Conservation (phyloP, 768 basidiomycete genomes). For the Tulasnella sp. region DNA sequence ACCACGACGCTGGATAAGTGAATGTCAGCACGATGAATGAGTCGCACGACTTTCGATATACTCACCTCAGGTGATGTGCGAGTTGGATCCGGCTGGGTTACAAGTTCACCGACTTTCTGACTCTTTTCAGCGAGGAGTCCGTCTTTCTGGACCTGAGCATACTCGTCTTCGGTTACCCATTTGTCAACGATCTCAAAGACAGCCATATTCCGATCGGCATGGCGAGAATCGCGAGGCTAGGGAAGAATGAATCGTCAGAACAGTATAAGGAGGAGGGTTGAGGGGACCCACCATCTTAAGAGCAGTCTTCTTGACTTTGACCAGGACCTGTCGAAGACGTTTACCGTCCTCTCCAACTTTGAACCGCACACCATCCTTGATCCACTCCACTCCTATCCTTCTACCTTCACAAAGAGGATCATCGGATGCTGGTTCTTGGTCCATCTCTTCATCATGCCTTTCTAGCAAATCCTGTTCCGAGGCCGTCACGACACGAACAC, state of each 20-base stretch:
- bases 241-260: too few relatives aligned
- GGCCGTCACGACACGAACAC: constrained; percentile 59
- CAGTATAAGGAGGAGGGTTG: too few relatives aligned
- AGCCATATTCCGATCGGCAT: constrained; percentile 56
- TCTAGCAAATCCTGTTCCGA: constrained; percentile 47
- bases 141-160: constrained; percentile 43
- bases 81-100: constrained; percentile 49
- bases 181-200: constrained; percentile 63
- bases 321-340: constrained; percentile 51
- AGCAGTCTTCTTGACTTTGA: constrained; percentile 56
- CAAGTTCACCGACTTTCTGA: constrained; percentile 30
- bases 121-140: background rate
- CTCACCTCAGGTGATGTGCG: constrained; percentile 41
- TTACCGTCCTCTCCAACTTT: constrained; percentile 62
- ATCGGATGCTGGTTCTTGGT: constrained; percentile 20
- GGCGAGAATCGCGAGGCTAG: constrained; percentile 70
- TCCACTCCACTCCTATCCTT: constrained; percentile 65
- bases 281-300: constrained; percentile 53
- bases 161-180: constrained; percentile 68
- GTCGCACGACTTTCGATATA: too few relatives aligned
- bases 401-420: constrained; percentile 44
- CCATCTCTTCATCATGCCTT: constrained; percentile 26
- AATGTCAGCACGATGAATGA: constrained; percentile 4
- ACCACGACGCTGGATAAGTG: background rate
- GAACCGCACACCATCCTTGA: constrained; percentile 51